Conservation (phyloP, 495 filamentous ascomycete species). For the Penicillium argentinense region DNA sequence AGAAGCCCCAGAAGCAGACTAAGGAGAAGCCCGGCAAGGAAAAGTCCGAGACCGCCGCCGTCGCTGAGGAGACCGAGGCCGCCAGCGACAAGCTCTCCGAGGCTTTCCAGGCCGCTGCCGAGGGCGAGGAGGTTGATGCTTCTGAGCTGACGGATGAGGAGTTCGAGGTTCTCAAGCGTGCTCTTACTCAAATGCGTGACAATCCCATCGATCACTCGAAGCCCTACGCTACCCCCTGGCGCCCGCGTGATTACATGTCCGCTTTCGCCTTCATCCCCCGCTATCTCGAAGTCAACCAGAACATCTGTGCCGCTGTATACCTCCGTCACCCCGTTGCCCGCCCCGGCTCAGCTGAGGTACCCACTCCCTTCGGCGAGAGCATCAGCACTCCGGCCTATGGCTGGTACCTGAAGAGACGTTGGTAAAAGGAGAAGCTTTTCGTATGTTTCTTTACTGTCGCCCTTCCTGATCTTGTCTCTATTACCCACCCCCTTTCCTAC, state of each 20-base stretch:
- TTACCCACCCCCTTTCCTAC: conserved; percentile 9
- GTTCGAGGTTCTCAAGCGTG: conserved; percentile 42
- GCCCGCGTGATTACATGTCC: conserved; percentile 80
- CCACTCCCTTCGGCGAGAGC: conserved; percentile 70
- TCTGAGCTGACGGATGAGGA: conserved; percentile 43
- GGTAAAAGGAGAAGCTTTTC: conserved; percentile 32
- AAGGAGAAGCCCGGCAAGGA: conserved; percentile 15
- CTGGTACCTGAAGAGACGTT: conserved; percentile 90
- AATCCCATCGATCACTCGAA: conserved; percentile 76
- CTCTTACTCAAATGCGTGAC: conserved; percentile 57
- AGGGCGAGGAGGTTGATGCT: conserved; percentile 39
- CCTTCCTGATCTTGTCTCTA: conserved; percentile 19
- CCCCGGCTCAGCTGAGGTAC: conserved; percentile 83
- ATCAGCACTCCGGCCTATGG: conserved; percentile 77
- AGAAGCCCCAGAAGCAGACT: conserved; percentile 25
- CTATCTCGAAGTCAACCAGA: conserved; percentile 96
- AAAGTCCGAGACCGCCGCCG: conserved; percentile 1
- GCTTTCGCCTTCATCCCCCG: conserved; percentile 93
- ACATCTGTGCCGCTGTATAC: conserved; percentile 93
- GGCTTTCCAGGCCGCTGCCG: conserved; percentile 41
- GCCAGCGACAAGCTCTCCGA: conserved; percentile 38
- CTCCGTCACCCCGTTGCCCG: conserved; percentile 92
- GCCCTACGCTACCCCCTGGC: conserved; percentile 90
- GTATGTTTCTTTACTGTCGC: conserved; percentile 8
- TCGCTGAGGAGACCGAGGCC: conserved; percentile 16